Conservation (phyloP, 1,284 basidiomycete genomes). For the Bondarzewia mesenterica region DNA sequence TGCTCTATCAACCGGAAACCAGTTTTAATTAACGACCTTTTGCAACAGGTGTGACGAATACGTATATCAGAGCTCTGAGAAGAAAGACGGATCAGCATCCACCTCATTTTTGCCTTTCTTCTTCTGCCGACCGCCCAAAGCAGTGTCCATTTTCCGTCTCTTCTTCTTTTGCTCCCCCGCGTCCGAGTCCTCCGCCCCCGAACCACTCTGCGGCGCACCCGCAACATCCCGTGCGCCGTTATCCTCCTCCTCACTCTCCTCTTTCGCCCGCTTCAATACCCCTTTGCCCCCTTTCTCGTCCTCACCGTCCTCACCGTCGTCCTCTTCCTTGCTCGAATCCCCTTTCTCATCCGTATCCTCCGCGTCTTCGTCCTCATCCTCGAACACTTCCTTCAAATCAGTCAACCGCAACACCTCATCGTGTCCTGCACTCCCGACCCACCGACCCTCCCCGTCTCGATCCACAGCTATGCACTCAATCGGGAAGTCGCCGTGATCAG, state of each 20-base stretch:
- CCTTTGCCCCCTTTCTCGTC: conserved; percentile 31
- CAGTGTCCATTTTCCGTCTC: conserved; percentile 47
- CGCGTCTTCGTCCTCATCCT: conserved; percentile 44
- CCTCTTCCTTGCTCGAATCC: conserved; percentile 20
- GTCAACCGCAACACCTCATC: conserved; percentile 84
- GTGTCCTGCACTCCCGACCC: conserved; percentile 92
- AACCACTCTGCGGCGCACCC: conserved; percentile 1
- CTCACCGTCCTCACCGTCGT: conserved; percentile 9
- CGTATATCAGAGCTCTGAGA: conserved; percentile 53
- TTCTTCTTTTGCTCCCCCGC: conserved; percentile 39
- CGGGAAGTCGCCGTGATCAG: conserved; percentile 86
- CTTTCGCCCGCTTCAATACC: conserved; percentile 31
- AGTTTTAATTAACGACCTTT: too few relatives aligned
- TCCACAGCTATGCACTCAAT: conserved; percentile 77
- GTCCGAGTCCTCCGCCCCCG: conserved; percentile 27
- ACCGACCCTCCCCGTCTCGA: conserved; percentile 49
- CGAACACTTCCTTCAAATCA: conserved; percentile 64
- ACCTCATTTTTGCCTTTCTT: conserved; percentile 53
- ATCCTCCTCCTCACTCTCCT: conserved; percentile 16
- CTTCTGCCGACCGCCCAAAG: conserved; percentile 34
- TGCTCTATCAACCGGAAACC: too few relatives aligned
- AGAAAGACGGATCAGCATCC: conserved; percentile 55
- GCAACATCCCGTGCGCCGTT: conserved; percentile 17
- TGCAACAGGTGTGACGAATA: neutral
- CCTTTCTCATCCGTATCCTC: conserved; percentile 32